Percentiles rank a stretch among this genome's conserved stretches.
Evolutionary conservation across 306 rosid species (phyloP).

Genomic region (Gillenia trifoliata): DNA sequence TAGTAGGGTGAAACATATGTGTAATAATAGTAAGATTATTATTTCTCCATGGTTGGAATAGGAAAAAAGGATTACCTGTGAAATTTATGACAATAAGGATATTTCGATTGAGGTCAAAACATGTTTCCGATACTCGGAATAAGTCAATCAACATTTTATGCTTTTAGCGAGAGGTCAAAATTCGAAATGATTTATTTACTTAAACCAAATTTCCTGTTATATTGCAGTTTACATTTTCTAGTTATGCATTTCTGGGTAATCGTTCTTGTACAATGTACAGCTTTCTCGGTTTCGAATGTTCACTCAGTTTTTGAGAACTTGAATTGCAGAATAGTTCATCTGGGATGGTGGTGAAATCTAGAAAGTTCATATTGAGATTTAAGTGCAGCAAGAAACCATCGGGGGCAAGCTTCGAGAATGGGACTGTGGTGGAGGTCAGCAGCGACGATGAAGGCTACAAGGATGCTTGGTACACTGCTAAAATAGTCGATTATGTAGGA

Average conservation of each 20-base stretch:
- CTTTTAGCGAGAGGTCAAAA: too few species aligned
- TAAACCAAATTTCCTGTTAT: too few species aligned
- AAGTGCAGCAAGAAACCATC: constrained; percentile 11
- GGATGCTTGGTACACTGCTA: constrained; percentile 43
- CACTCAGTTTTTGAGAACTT: constrained; percentile 11
- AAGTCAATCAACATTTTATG: too few species aligned
- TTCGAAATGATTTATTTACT: too few species aligned
- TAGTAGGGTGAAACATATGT: neutral
- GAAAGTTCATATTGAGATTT: constrained; percentile 19
- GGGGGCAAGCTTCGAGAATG: constrained; percentile 20
- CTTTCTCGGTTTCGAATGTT: neutral
- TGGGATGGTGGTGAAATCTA: constrained; percentile 8
- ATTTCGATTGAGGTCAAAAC: too few species aligned
- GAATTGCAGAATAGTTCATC: constrained; percentile 29
- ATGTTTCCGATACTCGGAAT: too few species aligned
- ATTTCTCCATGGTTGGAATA: too few species aligned
- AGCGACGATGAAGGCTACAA: constrained; percentile 36
- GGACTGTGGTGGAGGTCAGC: constrained; percentile 36
- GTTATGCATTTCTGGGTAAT: neutral
- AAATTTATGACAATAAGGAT: too few species aligned
- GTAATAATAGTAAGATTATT: too few species aligned
- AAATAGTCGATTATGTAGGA: constrained; percentile 20
- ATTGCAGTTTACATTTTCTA: neutral
- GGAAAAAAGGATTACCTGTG: too few species aligned
- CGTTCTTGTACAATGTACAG: neutral